phyloP scores from a whole-genome alignment of 2,329 filamentous ascomycete species.

The Trichoderma arundinaceum region DNA sequence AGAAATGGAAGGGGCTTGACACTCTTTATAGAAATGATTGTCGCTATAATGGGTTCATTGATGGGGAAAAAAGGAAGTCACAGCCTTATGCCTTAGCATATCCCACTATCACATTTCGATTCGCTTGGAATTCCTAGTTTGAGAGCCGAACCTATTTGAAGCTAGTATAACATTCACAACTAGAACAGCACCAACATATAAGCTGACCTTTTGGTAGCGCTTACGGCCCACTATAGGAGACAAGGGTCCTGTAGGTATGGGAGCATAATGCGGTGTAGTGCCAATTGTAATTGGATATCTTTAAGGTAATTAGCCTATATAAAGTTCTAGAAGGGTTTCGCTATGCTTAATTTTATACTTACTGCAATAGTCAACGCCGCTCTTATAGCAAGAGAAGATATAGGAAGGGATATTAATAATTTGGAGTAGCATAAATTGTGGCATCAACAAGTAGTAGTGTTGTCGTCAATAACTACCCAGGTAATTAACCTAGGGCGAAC shows the following conservation, averaged over 20 bases:
- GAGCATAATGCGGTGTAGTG: neutral
- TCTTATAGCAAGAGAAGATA: neutral
- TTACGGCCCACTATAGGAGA: constrained; percentile 1
- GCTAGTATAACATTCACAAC: neutral
- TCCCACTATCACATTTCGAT: neutral
- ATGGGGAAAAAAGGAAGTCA: neutral
- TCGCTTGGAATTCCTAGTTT: neutral
- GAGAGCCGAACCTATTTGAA: neutral
- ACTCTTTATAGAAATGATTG: constrained; percentile 25
- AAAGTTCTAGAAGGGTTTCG: neutral
- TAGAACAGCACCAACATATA: neutral
- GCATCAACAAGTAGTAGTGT: neutral
- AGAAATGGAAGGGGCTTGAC: neutral
- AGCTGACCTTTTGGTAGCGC: constrained; percentile 11
- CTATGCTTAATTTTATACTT: constrained; percentile 1
- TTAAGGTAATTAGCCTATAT: neutral
- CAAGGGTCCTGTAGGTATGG: neutral
- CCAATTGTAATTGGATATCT: neutral
- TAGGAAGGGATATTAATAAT: neutral
- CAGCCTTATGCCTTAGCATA: neutral
- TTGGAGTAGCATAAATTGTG: neutral
- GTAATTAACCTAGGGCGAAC: too few relatives aligned
- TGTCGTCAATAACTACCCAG: too few relatives aligned
- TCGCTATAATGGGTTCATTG: neutral
- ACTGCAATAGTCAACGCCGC: neutral